phyloP scores from a whole-genome alignment of 441 rosid genomes.

The Melastoma candidum region DNA sequence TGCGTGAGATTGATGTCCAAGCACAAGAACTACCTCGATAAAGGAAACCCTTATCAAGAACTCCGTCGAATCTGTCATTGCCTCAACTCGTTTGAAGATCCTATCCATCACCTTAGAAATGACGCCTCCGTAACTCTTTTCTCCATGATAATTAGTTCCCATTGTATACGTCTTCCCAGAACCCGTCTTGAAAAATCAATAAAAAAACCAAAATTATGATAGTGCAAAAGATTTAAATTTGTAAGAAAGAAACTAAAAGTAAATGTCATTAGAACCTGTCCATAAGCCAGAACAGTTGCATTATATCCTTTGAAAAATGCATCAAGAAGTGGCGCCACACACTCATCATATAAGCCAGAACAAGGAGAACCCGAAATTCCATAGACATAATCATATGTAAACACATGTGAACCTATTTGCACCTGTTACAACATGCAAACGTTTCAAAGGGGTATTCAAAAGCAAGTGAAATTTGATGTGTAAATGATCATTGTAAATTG shows the following conservation, averaged over 20 bases:
- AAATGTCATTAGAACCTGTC: constrained; percentile 46
- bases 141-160: constrained; percentile 86
- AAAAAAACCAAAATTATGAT: not conserved
- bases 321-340: constrained; percentile 81
- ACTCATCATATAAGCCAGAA: constrained; percentile 40
- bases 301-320: constrained; percentile 81
- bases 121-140: constrained; percentile 48
- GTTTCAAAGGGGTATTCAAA: not conserved
- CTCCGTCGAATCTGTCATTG: constrained; percentile 38
- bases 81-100: constrained; percentile 51
- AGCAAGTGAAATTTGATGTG: not conserved
- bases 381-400: constrained; percentile 73
- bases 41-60: constrained; percentile 80
- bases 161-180: constrained; percentile 94
- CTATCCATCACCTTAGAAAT: constrained; percentile 89
- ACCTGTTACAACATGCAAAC: constrained; percentile 31
- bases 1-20: not conserved
- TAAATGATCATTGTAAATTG: not conserved
- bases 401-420: constrained; percentile 74
- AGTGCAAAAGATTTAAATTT: not conserved
- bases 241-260: not conserved
- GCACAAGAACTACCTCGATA: constrained; percentile 53
- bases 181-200: constrained; percentile 47
- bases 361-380: constrained; percentile 48
- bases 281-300: constrained; percentile 93